Conservation (phyloP, 768 basidiomycete genomes). For the Boletus tomentosulus region DNA sequence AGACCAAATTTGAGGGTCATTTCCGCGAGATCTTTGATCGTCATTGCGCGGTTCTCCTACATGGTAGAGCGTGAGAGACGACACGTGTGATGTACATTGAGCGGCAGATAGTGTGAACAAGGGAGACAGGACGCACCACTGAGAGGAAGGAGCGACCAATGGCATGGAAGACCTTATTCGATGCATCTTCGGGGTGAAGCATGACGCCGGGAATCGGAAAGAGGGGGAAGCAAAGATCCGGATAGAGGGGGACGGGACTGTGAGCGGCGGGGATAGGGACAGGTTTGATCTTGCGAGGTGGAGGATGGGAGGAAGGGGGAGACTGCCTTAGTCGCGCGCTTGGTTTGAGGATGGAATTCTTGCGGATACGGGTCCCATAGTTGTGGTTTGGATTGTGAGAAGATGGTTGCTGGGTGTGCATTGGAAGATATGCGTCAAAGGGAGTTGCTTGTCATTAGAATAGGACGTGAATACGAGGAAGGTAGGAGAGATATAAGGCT, state of each 20-base stretch:
- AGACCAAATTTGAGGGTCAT: slow-evolving; percentile 61
- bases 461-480: slow-evolving; percentile 2
- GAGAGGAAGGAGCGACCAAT: slow-evolving; percentile 71
- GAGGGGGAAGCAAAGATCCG: slow-evolving; percentile 27
- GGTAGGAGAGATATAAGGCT: background rate
- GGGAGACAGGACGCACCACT: slow-evolving; percentile 47
- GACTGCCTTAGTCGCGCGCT: slow-evolving; percentile 47
- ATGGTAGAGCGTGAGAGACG: slow-evolving; percentile 6
- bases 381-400: slow-evolving; percentile 26
- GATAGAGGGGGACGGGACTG: slow-evolving; percentile 13
- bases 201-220: slow-evolving; percentile 65
- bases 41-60: slow-evolving; percentile 80
- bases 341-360: slow-evolving; percentile 50
- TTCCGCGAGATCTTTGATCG: slow-evolving; percentile 81
- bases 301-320: slow-evolving; percentile 35
- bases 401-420: slow-evolving; percentile 6
- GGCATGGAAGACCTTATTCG: slow-evolving; percentile 67
- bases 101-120: slow-evolving; percentile 8
- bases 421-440: slow-evolving; percentile 14
- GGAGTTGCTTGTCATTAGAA: slow-evolving; percentile 15
- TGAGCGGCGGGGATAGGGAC: slow-evolving; percentile 23
- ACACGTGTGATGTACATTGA: slow-evolving; percentile 17
- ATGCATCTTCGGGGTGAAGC: slow-evolving; percentile 71
- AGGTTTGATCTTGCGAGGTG: slow-evolving; percentile 32
- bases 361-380: slow-evolving; percentile 54